Evolutionary conservation across 495 filamentous ascomycete species (phyloP).

Genomic region (Chlorociboria aeruginascens): DNA sequence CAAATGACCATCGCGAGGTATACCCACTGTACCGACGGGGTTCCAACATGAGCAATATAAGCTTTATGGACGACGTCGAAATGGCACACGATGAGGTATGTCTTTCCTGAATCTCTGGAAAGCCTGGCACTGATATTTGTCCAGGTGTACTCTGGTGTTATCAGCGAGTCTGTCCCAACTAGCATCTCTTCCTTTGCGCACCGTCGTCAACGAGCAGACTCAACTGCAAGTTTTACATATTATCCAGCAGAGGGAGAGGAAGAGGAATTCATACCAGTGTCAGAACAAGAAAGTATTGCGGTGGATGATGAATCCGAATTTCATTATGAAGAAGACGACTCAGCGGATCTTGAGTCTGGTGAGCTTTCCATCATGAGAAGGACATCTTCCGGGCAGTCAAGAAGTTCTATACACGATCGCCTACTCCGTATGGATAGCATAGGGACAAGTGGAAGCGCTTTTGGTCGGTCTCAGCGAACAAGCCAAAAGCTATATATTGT

Average conservation of each 20-base stretch:
- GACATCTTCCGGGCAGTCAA: slow-evolving; percentile 36
- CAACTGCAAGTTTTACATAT: slow-evolving; percentile 76
- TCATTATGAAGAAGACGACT: slow-evolving; percentile 15
- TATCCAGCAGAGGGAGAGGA: slow-evolving; percentile 53
- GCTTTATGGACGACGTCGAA: slow-evolving; percentile 89
- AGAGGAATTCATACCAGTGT: slow-evolving; percentile 7
- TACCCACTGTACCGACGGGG: slow-evolving; percentile 35
- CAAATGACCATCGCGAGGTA: slow-evolving; percentile 6
- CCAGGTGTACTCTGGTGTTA: slow-evolving; percentile 43
- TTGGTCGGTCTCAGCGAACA: slow-evolving; percentile 39
- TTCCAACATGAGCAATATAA: slow-evolving; percentile 70
- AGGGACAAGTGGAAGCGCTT: slow-evolving; percentile 47
- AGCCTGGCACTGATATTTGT: no score
- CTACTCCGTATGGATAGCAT: slow-evolving; percentile 53
- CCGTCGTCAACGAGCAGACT: slow-evolving; percentile 65
- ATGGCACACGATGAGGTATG: slow-evolving; percentile 98
- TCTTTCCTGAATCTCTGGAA: slow-evolving; percentile 31
- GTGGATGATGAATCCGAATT: slow-evolving; percentile 16
- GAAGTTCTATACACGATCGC: slow-evolving; percentile 55
- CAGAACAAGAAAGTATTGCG: slow-evolving; percentile 18
- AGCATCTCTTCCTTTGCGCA: slow-evolving; percentile 82
- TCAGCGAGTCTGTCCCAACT: slow-evolving; percentile 89
- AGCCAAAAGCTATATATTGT: slow-evolving; percentile 88
- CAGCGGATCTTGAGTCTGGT: slow-evolving; percentile 27
- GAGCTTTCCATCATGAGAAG: slow-evolving; percentile 32